phyloP scores from a whole-genome alignment of 768 basidiomycete species.

The Dioszegia crocea region DNA sequence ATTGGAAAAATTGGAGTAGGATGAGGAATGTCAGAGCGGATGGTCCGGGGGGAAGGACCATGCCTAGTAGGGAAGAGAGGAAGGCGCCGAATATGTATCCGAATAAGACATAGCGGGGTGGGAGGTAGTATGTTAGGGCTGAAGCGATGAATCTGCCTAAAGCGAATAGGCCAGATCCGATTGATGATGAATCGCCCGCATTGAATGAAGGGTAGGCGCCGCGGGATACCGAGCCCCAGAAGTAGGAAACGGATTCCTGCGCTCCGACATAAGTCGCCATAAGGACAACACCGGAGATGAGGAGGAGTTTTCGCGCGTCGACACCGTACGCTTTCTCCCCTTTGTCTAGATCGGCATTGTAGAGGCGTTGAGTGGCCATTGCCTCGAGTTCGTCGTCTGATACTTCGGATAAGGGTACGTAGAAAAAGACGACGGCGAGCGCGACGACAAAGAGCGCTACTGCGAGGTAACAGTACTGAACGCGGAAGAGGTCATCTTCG shows the following conservation, averaged over 20 bases:
- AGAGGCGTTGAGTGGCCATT: constrained; percentile 22
- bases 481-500: constrained; percentile 33
- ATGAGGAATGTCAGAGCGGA: constrained; percentile 27
- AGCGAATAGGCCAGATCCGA: constrained; percentile 35
- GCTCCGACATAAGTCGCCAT: constrained; percentile 39
- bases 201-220: constrained; percentile 20
- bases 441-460: constrained; percentile 42
- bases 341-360: constrained; percentile 23
- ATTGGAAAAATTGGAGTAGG: constrained; percentile 39
- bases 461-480: constrained; percentile 48
- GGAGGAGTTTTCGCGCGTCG: constrained; percentile 15
- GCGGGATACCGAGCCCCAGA: constrained; percentile 24
- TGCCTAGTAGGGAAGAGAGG: constrained; percentile 24
- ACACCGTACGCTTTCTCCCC: constrained; percentile 17
- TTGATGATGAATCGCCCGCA: constrained; percentile 5
- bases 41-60: constrained; percentile 21
- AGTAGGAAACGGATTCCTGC: constrained; percentile 40
- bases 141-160: constrained; percentile 38
- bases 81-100: constrained; percentile 33
- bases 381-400: constrained; percentile 38
- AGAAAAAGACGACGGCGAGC: constrained; percentile 44
- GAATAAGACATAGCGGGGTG: constrained; percentile 31
- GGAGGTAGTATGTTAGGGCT: constrained; percentile 28
- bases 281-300: constrained; percentile 21
- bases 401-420: constrained; percentile 42